Percentiles rank a stretch among this genome's conserved stretches.
Evolutionary conservation across 2,329 filamentous ascomycete genomes (phyloP).

Genomic region (Colletotrichum neosansevieriae): DNA sequence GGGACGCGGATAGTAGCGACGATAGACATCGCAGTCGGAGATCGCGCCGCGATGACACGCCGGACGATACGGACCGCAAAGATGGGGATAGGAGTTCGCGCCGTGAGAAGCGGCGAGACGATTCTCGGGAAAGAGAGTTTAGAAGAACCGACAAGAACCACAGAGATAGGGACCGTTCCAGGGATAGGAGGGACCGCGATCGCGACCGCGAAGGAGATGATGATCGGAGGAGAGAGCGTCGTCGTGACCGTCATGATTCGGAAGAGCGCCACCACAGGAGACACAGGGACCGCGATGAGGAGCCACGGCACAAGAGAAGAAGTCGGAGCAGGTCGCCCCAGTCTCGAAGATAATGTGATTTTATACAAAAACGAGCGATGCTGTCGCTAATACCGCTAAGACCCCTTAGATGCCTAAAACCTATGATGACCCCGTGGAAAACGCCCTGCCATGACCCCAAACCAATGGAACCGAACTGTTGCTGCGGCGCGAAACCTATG

Average conservation of each 20-base stretch:
- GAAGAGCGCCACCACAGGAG: slow-evolving; percentile 43
- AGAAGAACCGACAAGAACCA: slow-evolving; percentile 46
- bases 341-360: slow-evolving; percentile 12
- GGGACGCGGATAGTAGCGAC: slow-evolving; percentile 47
- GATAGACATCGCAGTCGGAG: slow-evolving; percentile 46
- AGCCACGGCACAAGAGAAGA: slow-evolving; percentile 33
- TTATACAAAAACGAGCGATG: slow-evolving; percentile 15
- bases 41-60: slow-evolving; percentile 54
- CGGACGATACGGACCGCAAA: slow-evolving; percentile 45
- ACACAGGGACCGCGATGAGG: slow-evolving; percentile 42
- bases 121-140: slow-evolving; percentile 48
- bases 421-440: slow-evolving; percentile 7
- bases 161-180: slow-evolving; percentile 42
- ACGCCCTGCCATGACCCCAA: slow-evolving; percentile 17
- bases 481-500: too few relatives aligned
- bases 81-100: slow-evolving; percentile 43
- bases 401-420: slow-evolving; percentile 20
- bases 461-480: neutral
- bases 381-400: slow-evolving; percentile 31
- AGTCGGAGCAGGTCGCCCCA: slow-evolving; percentile 41
- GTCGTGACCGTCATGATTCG: slow-evolving; percentile 47
- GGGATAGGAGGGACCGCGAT: slow-evolving; percentile 42
- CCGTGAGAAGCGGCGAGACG: slow-evolving; percentile 45
- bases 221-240: slow-evolving; percentile 44
- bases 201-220: slow-evolving; percentile 37